Evolutionary conservation across 768 basidiomycete genomes (phyloP).

Genomic region (Dentipellis sp.): DNA sequence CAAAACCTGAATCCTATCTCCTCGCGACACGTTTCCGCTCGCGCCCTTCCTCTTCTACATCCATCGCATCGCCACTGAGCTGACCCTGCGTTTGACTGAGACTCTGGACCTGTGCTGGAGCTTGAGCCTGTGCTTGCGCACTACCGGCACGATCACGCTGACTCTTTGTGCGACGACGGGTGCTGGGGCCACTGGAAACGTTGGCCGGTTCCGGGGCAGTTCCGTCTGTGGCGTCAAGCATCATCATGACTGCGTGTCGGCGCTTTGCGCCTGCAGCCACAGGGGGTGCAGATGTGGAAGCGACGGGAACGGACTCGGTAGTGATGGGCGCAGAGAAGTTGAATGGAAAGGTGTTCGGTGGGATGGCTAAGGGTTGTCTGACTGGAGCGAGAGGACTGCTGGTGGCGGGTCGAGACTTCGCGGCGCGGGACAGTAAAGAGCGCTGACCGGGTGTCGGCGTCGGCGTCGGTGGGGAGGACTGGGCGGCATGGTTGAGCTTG

Average conservation of each 20-base stretch:
- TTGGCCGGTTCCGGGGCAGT: constrained; percentile 27
- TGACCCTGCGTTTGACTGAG: not conserved
- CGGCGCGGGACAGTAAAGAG: constrained; percentile 9
- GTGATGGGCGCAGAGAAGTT: constrained; percentile 8
- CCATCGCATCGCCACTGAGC: constrained; percentile 45
- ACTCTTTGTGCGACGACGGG: constrained; percentile 51
- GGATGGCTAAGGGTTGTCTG: not conserved
- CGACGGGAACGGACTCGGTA: constrained; percentile 12
- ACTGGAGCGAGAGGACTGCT: not conserved
- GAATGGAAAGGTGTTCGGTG: not conserved
- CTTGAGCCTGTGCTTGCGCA: constrained; percentile 17
- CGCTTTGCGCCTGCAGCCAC: constrained; percentile 58
- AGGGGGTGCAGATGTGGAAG: constrained; percentile 11
- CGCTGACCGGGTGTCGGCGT: constrained; percentile 10
- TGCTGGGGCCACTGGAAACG: constrained; percentile 25
- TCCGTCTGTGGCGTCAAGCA: constrained; percentile 44
- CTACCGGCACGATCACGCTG: constrained; percentile 27
- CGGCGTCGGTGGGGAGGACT: constrained; percentile 22
- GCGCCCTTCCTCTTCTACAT: constrained; percentile 67
- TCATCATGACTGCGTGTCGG: constrained; percentile 72
- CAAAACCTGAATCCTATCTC: constrained; percentile 26
- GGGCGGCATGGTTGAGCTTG: constrained; percentile 17
- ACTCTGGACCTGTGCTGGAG: constrained; percentile 22
- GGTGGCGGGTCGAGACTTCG: constrained; percentile 13
- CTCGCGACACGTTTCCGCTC: constrained; percentile 69